Percentiles rank a stretch among this genome's conserved stretches.
Conservation (phyloP, 1,284 basidiomycete species). For the Heterobasidion occidentale region DNA sequence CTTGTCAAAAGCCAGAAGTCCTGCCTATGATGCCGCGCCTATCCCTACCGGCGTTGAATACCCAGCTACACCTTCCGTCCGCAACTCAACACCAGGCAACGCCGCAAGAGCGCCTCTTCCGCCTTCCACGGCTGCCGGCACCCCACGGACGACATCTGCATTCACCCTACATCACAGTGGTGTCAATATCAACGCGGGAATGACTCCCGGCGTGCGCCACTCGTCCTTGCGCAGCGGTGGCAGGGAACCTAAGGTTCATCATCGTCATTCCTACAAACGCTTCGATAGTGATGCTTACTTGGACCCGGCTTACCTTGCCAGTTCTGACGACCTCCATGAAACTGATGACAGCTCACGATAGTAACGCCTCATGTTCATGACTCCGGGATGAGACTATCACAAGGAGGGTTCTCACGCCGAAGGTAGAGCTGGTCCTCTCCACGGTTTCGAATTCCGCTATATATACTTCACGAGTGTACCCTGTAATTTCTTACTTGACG, state of each 20-base stretch:
- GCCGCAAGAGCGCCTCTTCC: slow-evolving; percentile 14
- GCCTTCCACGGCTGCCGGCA: slow-evolving; percentile 9
- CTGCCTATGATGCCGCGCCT: slow-evolving; percentile 19
- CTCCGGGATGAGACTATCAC: not conserved
- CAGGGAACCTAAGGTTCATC: not conserved
- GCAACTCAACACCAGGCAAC: not conserved
- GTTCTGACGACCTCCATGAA: not conserved
- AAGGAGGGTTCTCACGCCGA: not conserved
- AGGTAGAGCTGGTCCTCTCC: not conserved
- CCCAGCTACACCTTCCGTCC: slow-evolving; percentile 15
- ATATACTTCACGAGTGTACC: not conserved
- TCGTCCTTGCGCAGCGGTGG: slow-evolving; percentile 3
- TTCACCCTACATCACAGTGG: not conserved
- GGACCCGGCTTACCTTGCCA: not conserved
- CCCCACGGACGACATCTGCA: slow-evolving; percentile 5
- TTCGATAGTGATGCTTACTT: not conserved
- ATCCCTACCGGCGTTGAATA: slow-evolving; percentile 14
- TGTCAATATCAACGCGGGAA: slow-evolving; percentile 5
- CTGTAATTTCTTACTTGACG: not conserved
- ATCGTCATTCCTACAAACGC: not conserved
- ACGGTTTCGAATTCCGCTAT: not conserved
- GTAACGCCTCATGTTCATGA: not conserved
- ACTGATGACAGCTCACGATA: not conserved
- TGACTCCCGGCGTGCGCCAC: slow-evolving; percentile 11
- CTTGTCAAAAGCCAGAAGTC: slow-evolving; percentile 10